These are phyloP conservation scores for Pulveroboletus sp. DNA, from an alignment of 1,284 basidiomycete species.

Conservation along the genomic window DNA sequence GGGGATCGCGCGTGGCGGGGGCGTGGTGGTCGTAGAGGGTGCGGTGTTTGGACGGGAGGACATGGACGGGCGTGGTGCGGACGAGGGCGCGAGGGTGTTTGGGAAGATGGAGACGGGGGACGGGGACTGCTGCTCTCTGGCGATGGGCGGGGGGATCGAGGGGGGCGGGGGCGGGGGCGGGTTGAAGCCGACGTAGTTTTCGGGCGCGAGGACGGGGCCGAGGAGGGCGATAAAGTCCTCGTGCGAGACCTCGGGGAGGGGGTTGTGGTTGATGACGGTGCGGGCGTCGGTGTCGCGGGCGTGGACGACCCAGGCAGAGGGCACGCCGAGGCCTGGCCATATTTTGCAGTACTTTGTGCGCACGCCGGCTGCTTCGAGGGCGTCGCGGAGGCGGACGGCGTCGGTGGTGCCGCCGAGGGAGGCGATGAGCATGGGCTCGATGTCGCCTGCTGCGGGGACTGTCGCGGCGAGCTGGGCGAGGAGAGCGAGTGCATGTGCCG, in stretches of 20 bases:
- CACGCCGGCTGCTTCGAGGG: conserved; percentile 67
- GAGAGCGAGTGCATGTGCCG: conserved; percentile 67
- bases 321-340: conserved; percentile 69
- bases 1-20: conserved; percentile 19
- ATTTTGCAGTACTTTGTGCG: conserved; percentile 72
- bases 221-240: conserved; percentile 79
- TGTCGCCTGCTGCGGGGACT: conserved; percentile 36
- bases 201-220: conserved; percentile 74
- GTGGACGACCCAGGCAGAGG: conserved; percentile 79
- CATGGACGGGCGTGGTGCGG: conserved; percentile 30
- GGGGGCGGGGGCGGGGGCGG: conserved; percentile 16
- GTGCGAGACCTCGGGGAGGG: conserved; percentile 78
- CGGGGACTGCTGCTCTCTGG: conserved; percentile 33
- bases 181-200: conserved; percentile 55
- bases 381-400: conserved; percentile 57
- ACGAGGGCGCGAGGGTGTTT: conserved; percentile 37
- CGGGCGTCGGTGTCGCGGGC: conserved; percentile 65
- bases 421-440: conserved; percentile 71
- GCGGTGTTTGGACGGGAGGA: conserved; percentile 30
- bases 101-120: conserved; percentile 42
- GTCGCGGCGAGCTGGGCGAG: conserved; percentile 59
- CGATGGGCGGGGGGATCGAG: conserved; percentile 20
- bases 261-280: conserved; percentile 81
- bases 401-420: conserved; percentile 72
- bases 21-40: conserved; percentile 6